phyloP scores from a whole-genome alignment of 2,329 filamentous ascomycete species.

The Xylariales sp. region DNA sequence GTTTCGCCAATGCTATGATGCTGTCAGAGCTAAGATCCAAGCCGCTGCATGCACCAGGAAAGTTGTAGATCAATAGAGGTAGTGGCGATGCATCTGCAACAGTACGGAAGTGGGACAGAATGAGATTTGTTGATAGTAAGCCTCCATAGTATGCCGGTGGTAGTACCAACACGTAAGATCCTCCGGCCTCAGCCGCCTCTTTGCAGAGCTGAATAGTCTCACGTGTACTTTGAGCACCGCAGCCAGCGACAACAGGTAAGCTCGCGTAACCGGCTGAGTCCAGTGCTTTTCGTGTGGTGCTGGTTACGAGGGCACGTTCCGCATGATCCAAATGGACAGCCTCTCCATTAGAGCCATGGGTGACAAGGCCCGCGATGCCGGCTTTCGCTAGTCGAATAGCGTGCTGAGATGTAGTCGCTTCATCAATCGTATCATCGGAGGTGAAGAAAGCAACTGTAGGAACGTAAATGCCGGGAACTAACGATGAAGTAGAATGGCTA shows the following conservation, averaged over 20 bases:
- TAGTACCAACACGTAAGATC: constrained; percentile 56
- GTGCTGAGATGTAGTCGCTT: constrained; percentile 36
- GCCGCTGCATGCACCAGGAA: constrained; percentile 62
- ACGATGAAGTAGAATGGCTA: constrained; percentile 2
- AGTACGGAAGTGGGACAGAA: constrained; percentile 60
- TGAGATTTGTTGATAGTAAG: constrained; percentile 53
- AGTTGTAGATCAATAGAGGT: constrained; percentile 69
- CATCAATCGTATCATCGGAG: constrained; percentile 43
- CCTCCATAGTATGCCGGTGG: constrained; percentile 61
- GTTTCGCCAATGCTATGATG: constrained; percentile 44
- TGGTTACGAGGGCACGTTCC: constrained; percentile 59
- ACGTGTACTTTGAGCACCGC: constrained; percentile 55
- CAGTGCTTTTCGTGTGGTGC: constrained; percentile 56
- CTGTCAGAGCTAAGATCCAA: constrained; percentile 65
- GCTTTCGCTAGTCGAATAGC: constrained; percentile 31
- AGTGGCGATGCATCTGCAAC: constrained; percentile 55
- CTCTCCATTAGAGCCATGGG: constrained; percentile 71
- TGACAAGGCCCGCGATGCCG: constrained; percentile 44
- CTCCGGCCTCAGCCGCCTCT: constrained; percentile 54
- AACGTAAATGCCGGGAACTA: constrained; percentile 45
- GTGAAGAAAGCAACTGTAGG: constrained; percentile 52
- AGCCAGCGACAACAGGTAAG: constrained; percentile 58
- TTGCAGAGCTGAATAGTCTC: constrained; percentile 57
- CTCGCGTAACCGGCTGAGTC: constrained; percentile 49
- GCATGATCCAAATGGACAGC: constrained; percentile 62